Base-by-base conservation (phyloP, 176 grass and related monocot genomes). In the Puccinellia tenuiflora region DNA sequence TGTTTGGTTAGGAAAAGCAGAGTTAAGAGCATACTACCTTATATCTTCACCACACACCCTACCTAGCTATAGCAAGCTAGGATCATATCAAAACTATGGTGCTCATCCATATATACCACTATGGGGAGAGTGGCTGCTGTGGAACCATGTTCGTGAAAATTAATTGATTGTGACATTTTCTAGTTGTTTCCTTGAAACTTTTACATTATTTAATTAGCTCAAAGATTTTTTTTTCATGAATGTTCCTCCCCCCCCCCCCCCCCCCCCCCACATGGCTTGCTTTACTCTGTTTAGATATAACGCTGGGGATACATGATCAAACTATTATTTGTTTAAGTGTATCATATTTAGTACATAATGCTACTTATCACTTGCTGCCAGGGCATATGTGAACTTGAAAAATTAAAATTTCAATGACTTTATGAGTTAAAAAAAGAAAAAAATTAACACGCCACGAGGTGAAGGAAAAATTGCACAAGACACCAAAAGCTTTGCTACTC, bases 1-100 rank as follows among this genome's bases (percentile, higher is more conserved):
- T 48, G 14, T 50, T 43, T 45, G 68, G 39, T 50, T 73, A 68
- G 79, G 26, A 30, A 80, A 80, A 80, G 29, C 11, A 28, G 43
- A 68, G 60, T 48, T 85, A 68, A 51, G 81, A 75, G 42, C 81
- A 85, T 64, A 39, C 81, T 88, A 21, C 28, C 62, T 53, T 47
- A n/a, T 68, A 46, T 66, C 59, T 70, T 68, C 48, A 48, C 48
- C 68, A 75, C 37, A 30, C 29, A 18, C 54, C 47, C 87, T 60
- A 80, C 62, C 81, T 57, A 13, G 38, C 68, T 28, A 14, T 55
- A 2, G 40, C 68, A 80, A 53, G 22, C 9, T 25, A 85, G 40
- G 77, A 69, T 68, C 52, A 73, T 69, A 69, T 68, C 52, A 73
- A 78, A 33, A 68, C 68, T 20, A 59, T 69, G 50, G 12, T 13